Base-by-base conservation (phyloP, 768 basidiomycete genomes). In the Mycena rosella region DNA sequence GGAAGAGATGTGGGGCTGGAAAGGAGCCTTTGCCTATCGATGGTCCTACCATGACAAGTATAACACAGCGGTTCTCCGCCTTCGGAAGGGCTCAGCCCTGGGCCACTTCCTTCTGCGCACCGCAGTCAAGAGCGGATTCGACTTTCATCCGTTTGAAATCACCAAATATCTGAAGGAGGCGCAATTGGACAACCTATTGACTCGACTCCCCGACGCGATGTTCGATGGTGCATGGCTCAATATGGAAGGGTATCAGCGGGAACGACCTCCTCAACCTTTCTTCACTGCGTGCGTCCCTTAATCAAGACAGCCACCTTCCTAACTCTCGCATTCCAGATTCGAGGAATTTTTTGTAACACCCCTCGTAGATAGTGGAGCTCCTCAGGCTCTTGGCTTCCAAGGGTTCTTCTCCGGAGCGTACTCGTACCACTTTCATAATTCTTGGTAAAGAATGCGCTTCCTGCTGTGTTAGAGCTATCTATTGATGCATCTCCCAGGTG, bases 1-100 rank as follows among this genome's bases (percentile, higher is more conserved):
- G 98, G 96, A 98, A 75, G 97, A 99, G 72, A 83, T 99, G 9
- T 98, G 95, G 95, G 95, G 95, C 32, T 98, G 95, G 92, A 90
- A 92, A 74, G 96, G 96, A 29, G 95, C 96, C n/a, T 99, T 98
- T 73, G 96, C 97, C 10, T 99, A 98, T 77, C 87, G 97, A 5
- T 99, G 96, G 97, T 63, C 62, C 0, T 63, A 29, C 32, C 67
- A 68, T 30, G 57, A 63, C 7, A 60, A 45, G 75, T 98, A 98
- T 78, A 98, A 99, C 83, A 99, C 97, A 17, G 96, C 98, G 2
- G 95, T 99, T 9, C 85, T 99, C 60, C 94, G 91, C 75, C 85
- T 99, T 82, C 95, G 96, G 86, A 96, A 94, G 78, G 88, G 89
- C 22, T 96, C 94, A 3, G 96, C 97, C 15, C 81, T 99, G 26